Base-by-base conservation (phyloP, 2,329 filamentous ascomycete genomes). In the Colletotrichum agaves region DNA sequence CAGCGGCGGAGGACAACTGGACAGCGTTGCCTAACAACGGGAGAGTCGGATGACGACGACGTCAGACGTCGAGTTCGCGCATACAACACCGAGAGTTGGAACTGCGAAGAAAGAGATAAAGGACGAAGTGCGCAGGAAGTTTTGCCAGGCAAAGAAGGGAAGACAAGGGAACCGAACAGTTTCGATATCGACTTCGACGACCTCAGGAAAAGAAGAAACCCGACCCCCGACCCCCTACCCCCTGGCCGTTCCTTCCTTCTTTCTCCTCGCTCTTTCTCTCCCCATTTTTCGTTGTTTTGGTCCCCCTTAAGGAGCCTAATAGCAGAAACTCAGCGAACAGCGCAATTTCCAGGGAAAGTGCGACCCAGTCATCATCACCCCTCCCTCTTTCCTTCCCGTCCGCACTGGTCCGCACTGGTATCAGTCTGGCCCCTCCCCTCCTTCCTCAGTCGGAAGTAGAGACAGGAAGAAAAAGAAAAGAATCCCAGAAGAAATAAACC, bases 331-430 rank as follows among this genome's bases (percentile, higher is more conserved):
- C 31, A 60, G 44, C 43, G 19, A 67, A 44, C 33, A 67, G 44
- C 50, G 59, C 52, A 67, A 63, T 59, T 62, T 39, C 47, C 37
- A 67, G 53, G 57, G 65, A 60, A 65, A 65, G 65, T 55, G 43
- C 53, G 55, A 59, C 46, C 55, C 41, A 44, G 64, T 65, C 65
- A 65, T 67, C 47, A 55, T 47, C 47, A 61, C 65, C 61, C 53
- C 61, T 64, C 60, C 31, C 33, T 59, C 47, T 53, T 64, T 64
- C 64, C 61, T 62, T 55, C 47, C 49, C 47, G 53, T 65, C 41
- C 47, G 52, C 64, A 63, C 64, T 52, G 52, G 53, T 65, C 41
- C 47, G 52, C 64, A 63, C 64, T 52, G 52, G 50, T 60, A 67
- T 67, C 60, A 67, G 63, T 27, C 60, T 46, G 35, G 8, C 35